phyloP scores from a whole-genome alignment of 495 filamentous ascomycete species.

The Bacidia rubella region DNA sequence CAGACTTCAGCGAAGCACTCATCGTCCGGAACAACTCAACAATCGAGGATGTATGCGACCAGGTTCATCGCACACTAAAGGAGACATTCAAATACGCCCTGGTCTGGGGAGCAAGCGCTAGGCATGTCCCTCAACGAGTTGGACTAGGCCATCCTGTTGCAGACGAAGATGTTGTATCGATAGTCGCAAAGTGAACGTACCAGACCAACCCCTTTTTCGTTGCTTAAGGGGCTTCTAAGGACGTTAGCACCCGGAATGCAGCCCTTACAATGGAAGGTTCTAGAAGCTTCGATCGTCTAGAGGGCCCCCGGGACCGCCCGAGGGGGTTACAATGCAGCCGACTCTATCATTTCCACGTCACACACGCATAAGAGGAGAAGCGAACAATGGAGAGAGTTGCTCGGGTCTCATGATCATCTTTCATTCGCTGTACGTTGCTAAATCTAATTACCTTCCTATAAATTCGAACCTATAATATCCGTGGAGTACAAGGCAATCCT shows the following conservation, averaged over 20 bases:
- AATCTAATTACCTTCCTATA: too few relatives aligned
- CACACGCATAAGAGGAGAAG: too few relatives aligned
- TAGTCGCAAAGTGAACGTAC: conserved; percentile 64
- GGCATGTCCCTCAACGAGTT: conserved; percentile 89
- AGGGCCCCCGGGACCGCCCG: too few relatives aligned
- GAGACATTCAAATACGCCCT: conserved; percentile 98
- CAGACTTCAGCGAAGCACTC: conserved; percentile 82
- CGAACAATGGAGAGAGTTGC: too few relatives aligned
- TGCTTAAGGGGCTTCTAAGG: not conserved
- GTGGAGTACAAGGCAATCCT: too few relatives aligned
- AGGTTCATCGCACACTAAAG: conserved; percentile 86
- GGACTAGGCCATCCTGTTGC: conserved; percentile 75
- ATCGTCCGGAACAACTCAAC: conserved; percentile 79
- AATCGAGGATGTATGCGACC: conserved; percentile 96
- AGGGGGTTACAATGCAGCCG: too few relatives aligned
- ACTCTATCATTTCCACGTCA: too few relatives aligned
- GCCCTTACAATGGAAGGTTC: conserved; percentile 12
- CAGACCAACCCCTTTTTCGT: not conserved
- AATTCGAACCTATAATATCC: too few relatives aligned
- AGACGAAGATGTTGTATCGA: conserved; percentile 96
- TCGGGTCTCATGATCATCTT: too few relatives aligned
- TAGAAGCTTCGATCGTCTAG: conserved; percentile 12
- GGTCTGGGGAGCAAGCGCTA: conserved; percentile 93
- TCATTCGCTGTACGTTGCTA: too few relatives aligned
- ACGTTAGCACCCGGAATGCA: not conserved